Evolutionary conservation across 2,329 filamentous ascomycete genomes (phyloP), one percentile per base, ranked within the genome.

Genomic region (Chrysosporium keratinophilum): DNA sequence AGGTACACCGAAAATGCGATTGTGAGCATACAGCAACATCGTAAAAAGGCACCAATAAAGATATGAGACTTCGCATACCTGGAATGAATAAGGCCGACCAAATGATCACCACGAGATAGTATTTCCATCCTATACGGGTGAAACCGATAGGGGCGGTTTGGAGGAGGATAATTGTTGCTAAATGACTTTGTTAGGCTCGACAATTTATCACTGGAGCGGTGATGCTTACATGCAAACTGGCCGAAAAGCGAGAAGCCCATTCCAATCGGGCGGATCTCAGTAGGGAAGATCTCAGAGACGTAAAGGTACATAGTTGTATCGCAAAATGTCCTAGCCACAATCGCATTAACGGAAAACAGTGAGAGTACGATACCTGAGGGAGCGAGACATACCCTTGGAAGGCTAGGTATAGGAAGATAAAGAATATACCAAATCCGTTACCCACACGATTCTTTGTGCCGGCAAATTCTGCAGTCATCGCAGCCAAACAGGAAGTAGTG

Each of bases 211-310:
- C 15, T 17, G 28, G n/a, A 6, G 19, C 17, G 14, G 43, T 10
- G 5, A n/a, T 31, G 59, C 63, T 57, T 52, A 66, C 66, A 62
- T 1, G 73, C 70, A 56, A 76, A 76, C 55, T 76, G 74, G 2
- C 75, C 75, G 50, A 78, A 77, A 1, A 78, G 57, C 0, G 72
- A 75, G 61, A 77, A 75, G 0, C 73, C 75, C 67, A 77, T 76
- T 7, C 75, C 76, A 33, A 76, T 78, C 0, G 75, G 70, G 1
- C 76, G 69, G 28, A 78, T 75, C 50, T 77, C 73, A 0, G 74
- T 77, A 0, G 74, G 73, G 61, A 73, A 74, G 15, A 75, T 75
- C 61, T 75, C 72, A 1, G 67, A 66, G 31, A 73, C 66, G 52
- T 74, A 74, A 19, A 74, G 64, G 54, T 74, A 76, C 62, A 74